These are phyloP conservation scores for Ustilago shanxiensis DNA, from an alignment of 1,284 basidiomycete species.

Conservation along the genomic window DNA sequence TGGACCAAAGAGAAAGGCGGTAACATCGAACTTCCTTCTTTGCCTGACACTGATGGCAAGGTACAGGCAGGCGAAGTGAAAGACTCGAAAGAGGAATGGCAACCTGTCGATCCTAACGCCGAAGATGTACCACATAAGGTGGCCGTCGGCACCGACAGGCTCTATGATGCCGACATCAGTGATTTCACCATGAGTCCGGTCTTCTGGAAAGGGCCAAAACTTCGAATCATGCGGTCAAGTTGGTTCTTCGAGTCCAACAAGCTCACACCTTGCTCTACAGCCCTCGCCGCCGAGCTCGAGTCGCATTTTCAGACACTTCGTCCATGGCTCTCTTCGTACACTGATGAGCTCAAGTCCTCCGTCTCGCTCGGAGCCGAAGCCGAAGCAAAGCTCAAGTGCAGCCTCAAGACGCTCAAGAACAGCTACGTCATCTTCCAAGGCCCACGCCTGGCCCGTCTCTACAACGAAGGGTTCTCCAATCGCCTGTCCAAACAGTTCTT, in stretches of 20 bases:
- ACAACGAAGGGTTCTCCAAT: conserved; percentile 52
- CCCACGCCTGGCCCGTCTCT: conserved; percentile 71
- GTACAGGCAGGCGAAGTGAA: conserved; percentile 38
- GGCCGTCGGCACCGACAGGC: conserved; percentile 50
- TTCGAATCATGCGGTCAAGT: conserved; percentile 73
- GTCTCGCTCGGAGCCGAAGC: conserved; percentile 72
- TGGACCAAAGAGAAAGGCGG: conserved; percentile 44
- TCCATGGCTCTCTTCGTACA: conserved; percentile 72
- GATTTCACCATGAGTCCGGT: conserved; percentile 70
- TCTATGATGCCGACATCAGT: conserved; percentile 60
- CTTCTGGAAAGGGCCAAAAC: conserved; percentile 73
- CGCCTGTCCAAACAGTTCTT: conserved; percentile 58
- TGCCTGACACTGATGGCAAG: conserved; percentile 42
- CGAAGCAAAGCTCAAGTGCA: conserved; percentile 74
- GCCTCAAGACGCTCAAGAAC: conserved; percentile 66
- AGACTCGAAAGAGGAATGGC: conserved; percentile 30
- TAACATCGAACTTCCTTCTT: conserved; percentile 31
- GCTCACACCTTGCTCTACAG: conserved; percentile 72
- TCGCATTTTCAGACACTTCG: conserved; percentile 54
- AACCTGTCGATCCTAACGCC: conserved; percentile 43
- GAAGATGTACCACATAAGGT: conserved; percentile 40
- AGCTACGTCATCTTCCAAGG: conserved; percentile 74
- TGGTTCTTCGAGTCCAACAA: conserved; percentile 73
- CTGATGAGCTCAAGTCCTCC: conserved; percentile 73
- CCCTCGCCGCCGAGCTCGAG: conserved; percentile 74